phyloP scores from a whole-genome alignment of 2,329 filamentous ascomycete species.

The Macroventuria anomochaeta region DNA sequence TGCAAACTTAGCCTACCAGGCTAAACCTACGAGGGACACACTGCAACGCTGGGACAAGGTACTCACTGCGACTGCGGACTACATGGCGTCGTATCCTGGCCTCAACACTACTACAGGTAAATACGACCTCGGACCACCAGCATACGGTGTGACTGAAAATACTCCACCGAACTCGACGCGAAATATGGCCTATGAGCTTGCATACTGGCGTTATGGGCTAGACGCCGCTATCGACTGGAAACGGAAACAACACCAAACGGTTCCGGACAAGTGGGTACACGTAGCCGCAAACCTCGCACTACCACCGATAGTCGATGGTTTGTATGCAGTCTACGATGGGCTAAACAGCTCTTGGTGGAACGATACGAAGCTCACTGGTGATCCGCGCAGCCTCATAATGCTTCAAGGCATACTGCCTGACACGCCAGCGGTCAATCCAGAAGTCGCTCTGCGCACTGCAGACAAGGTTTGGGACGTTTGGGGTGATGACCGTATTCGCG shows the following conservation, averaged over 20 bases:
- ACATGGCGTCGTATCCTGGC: constrained; percentile 64
- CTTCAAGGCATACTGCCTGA: constrained; percentile 38
- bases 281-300: constrained; percentile 62
- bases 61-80: constrained; percentile 61
- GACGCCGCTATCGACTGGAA: constrained; percentile 62
- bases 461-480: constrained; percentile 37
- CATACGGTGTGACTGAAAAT: constrained; percentile 62
- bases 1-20: constrained; percentile 61
- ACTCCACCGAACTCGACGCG: constrained; percentile 62
- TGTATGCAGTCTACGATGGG: constrained; percentile 63
- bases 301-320: constrained; percentile 56
- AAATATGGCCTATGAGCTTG: constrained; percentile 64
- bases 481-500: constrained; percentile 38
- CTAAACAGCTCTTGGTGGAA: constrained; percentile 44
- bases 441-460: constrained; percentile 33
- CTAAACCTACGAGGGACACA: constrained; percentile 51
- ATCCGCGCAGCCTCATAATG: constrained; percentile 39
- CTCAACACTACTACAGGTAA: constrained; percentile 58
- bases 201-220: constrained; percentile 67
- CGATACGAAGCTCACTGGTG: constrained; percentile 29
- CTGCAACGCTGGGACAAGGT: constrained; percentile 61
- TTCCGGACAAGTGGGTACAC: constrained; percentile 55
- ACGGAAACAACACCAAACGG: constrained; percentile 50
- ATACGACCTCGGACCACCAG: constrained; percentile 60
- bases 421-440: constrained; percentile 30